Base-by-base conservation (phyloP, 495 filamentous ascomycete species). In the Daldinia bambusicola region DNA sequence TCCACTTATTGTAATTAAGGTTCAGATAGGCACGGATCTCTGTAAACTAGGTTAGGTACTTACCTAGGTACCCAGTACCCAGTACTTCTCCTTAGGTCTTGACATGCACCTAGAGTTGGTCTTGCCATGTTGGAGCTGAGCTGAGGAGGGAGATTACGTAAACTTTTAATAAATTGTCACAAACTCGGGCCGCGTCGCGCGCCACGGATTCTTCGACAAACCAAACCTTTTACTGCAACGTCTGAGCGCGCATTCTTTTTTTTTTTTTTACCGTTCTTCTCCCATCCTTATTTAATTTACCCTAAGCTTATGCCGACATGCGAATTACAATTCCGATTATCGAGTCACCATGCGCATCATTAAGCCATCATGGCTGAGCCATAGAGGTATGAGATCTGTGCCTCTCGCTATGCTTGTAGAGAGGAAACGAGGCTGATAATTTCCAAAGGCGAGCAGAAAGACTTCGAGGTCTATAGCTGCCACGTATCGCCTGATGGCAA, bases 391-490 rank as follows among this genome's bases (percentile, higher is more conserved):
- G 37, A 13, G 43, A 22, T 36, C 20, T 31, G 4, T 38, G 4
- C 43, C 40, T 45, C 5, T 8, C 16, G 51, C 6, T 45, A 9
- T 30, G 56, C 37, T 55, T 34, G 8, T 26, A 26, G 26, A 8
- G n/a, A 16, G 12, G 52, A 66, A 34, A 67, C 43, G 45, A 61
- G 32, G 48, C 74, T 71, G 60, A 70, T 62, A 13, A 43, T 67
- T 53, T 37, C 36, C 64, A 65, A 76, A 92, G 94, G 93, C 72
- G 95, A 98, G 82, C 92, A 95, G 78, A 97, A 97, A 74, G 93
- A 97, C 75, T 95, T 95, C 79, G 96, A 98, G 80, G 93, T 97
- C 66, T 99, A 97, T 81, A 96, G 92, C 76, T 97, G 95, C 80
- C 93, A 98, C 84, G 89, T 98, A 63, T 98, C 95, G 13, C 94